A percentile compares a stretch with the other conserved stretches of the same genome.
Conservation (phyloP, 108 stramenopile genomes). For the Poteriospumella lacustris region DNA sequence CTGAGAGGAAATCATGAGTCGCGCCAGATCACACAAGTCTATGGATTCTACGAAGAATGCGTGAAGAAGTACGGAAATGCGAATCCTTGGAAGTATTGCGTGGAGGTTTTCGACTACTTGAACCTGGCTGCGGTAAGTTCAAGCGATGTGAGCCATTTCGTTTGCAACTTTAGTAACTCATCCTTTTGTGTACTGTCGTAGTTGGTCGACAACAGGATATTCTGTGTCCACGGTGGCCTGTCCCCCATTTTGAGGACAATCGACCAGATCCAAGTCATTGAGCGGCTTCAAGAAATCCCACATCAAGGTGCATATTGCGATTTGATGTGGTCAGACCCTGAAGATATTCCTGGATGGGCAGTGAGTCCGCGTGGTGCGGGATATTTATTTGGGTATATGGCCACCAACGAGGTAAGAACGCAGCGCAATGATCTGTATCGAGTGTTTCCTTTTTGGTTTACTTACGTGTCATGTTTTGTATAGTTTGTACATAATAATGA, state of each 20-base stretch:
- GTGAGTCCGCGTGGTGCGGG: conserved; percentile 92
- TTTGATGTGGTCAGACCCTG: conserved; percentile 94
- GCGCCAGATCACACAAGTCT: conserved; percentile 84
- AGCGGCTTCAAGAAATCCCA: conserved; percentile 91
- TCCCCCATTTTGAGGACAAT: conserved; percentile 86
- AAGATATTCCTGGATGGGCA: conserved; percentile 92
- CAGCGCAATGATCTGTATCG: conserved; percentile 80
- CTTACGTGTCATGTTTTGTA: background rate
- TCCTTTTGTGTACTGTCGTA: background rate
- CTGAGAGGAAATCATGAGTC: conserved; percentile 88
- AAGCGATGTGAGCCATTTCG: background rate
- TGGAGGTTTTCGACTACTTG: conserved; percentile 27
- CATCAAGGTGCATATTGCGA: conserved; percentile 97
- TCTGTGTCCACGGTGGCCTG: conserved; percentile 92
- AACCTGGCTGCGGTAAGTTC: conserved; percentile 28
- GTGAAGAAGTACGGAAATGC: conserved; percentile 97
- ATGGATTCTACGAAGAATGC: conserved; percentile 97
- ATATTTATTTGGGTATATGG: conserved; percentile 85
- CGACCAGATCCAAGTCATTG: conserved; percentile 88
- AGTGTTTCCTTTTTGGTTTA: conserved; percentile 23
- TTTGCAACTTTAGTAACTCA: background rate
- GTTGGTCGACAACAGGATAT: conserved; percentile 49
- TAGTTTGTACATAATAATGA: conserved; percentile 65
- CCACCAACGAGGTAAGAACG: conserved; percentile 79
- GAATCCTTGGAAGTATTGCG: conserved; percentile 84